Evolutionary conservation across 352 stramenopile species (phyloP).

Genomic region (Globisporangium camurandrum): DNA sequence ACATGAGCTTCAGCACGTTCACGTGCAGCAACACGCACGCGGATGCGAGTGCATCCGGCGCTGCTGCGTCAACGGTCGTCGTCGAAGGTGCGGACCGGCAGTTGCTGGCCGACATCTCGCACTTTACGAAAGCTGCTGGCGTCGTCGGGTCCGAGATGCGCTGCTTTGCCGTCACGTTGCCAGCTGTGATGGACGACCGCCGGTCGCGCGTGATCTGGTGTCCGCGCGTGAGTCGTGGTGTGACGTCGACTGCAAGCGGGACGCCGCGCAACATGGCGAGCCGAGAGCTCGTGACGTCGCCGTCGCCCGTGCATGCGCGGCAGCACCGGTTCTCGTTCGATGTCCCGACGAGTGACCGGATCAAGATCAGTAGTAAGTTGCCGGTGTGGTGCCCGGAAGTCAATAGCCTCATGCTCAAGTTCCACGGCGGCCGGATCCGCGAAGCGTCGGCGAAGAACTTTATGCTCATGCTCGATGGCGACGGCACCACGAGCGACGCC

Average conservation of each 20-base stretch:
- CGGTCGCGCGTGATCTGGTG: slow-evolving; percentile 82
- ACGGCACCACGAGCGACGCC: slow-evolving; percentile 21
- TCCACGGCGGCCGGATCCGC: slow-evolving; percentile 78
- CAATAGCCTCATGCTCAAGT: slow-evolving; percentile 86
- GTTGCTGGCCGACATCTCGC: slow-evolving; percentile 76
- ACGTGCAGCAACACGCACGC: slow-evolving; percentile 74
- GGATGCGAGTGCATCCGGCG: slow-evolving; percentile 24
- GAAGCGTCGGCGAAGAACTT: slow-evolving; percentile 89
- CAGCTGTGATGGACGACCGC: slow-evolving; percentile 74
- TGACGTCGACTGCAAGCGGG: slow-evolving; percentile 51
- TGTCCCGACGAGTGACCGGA: slow-evolving; percentile 51
- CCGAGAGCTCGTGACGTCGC: slow-evolving; percentile 56
- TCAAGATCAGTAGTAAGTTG: slow-evolving; percentile 80
- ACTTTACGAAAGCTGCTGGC: slow-evolving; percentile 76
- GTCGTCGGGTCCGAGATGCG: slow-evolving; percentile 74
- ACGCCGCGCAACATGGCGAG: slow-evolving; percentile 49
- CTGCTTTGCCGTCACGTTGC: slow-evolving; percentile 73
- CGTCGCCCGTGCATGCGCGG: slow-evolving; percentile 55
- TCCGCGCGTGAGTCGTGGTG: slow-evolving; percentile 50
- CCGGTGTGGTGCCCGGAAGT: slow-evolving; percentile 84
- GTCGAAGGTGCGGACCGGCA: slow-evolving; percentile 63
- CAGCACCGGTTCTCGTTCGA: slow-evolving; percentile 78
- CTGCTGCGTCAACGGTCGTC: no score
- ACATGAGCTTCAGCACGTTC: slow-evolving; percentile 79
- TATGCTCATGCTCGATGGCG: slow-evolving; percentile 78